Evolutionary conservation across 495 filamentous ascomycete species (phyloP).

Genomic region (Hypoxylon rickii): DNA sequence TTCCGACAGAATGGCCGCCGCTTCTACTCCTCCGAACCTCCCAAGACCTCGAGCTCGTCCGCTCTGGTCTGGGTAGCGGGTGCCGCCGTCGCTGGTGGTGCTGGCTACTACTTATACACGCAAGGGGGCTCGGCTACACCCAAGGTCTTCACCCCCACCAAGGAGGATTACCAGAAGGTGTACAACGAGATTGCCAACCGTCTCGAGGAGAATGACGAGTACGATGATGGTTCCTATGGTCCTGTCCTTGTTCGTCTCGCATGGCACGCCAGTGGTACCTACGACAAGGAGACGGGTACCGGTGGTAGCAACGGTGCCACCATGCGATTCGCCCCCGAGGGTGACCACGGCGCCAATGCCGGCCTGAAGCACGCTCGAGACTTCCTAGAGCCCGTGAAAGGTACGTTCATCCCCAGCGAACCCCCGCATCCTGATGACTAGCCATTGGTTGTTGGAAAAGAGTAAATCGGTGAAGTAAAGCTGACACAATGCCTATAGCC

Average conservation of each 20-base stretch:
- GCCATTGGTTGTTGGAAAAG: neutral
- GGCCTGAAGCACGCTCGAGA: constrained; percentile 86
- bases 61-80: constrained; percentile 49
- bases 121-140: constrained; percentile 56
- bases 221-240: constrained; percentile 95
- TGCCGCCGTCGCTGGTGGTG: constrained; percentile 65
- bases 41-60: constrained; percentile 59
- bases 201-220: constrained; percentile 88
- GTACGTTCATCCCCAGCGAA: constrained; percentile 43
- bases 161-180: constrained; percentile 93
- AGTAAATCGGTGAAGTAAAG: constrained; percentile 1
- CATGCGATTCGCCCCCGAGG: constrained; percentile 94
- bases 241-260: constrained; percentile 85
- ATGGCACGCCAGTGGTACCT: constrained; percentile 88
- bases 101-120: constrained; percentile 72
- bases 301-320: constrained; percentile 97
- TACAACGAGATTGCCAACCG: constrained; percentile 83
- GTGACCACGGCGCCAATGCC: constrained; percentile 91
- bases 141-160: constrained; percentile 70
- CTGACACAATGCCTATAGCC: constrained; percentile 52
- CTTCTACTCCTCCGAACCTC: constrained; percentile 74
- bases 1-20: constrained; percentile 70
- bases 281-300: constrained; percentile 84
- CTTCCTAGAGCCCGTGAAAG: constrained; percentile 89
- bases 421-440: neutral